Evolutionary conservation across 345 rosid species (phyloP).

Genomic region (Citrus hindsii): DNA sequence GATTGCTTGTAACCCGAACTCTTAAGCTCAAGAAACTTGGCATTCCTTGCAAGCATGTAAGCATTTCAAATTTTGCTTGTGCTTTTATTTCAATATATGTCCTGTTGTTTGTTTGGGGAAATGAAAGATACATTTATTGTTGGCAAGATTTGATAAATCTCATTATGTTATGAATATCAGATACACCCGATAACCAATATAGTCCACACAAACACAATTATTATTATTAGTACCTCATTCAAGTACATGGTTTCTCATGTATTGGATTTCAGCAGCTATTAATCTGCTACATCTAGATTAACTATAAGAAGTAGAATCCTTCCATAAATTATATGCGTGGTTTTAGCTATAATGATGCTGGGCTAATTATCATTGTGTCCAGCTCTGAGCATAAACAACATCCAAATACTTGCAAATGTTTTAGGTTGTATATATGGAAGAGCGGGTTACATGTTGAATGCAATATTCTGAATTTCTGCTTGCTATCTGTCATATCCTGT

Average conservation of each 20-base stretch:
- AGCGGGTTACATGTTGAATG: neutral
- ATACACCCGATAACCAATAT: neutral
- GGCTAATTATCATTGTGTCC: neutral
- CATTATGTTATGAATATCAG: neutral
- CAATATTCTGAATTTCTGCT: neutral
- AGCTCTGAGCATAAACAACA: neutral
- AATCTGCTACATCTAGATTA: neutral
- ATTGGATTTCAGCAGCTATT: neutral
- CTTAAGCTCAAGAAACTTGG: slow-evolving; percentile 84
- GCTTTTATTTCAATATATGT: neutral
- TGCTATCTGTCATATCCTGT: neutral
- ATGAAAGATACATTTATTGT: neutral
- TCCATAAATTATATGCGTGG: neutral
- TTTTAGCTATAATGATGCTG: neutral
- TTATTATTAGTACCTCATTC: neutral
- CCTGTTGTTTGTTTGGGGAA: neutral
- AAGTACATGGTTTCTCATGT: neutral
- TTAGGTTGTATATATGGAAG: neutral
- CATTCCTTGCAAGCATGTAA: slow-evolving; percentile 93
- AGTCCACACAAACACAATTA: neutral
- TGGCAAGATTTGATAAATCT: neutral
- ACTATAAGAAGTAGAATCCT: neutral
- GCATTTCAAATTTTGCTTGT: slow-evolving; percentile 2
- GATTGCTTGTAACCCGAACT: slow-evolving; percentile 72
- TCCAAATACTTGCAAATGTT: neutral